Evolutionary conservation across 176 grass and related monocot species (phyloP).

Genomic region (Rhynchospora breviuscula): DNA sequence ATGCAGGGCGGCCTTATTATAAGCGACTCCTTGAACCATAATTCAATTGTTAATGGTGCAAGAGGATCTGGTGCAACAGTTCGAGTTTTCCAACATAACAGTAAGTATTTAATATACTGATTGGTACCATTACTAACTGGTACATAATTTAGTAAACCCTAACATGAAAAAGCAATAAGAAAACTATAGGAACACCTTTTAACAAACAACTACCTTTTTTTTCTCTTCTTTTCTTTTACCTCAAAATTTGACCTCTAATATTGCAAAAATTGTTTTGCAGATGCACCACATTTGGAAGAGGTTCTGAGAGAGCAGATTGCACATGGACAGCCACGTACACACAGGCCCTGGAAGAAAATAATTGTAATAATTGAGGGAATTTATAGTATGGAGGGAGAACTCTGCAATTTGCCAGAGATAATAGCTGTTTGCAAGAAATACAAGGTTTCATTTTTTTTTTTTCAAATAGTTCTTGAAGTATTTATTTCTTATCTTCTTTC

Average conservation of each 20-base stretch:
- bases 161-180: neutral
- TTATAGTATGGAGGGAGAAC: constrained; percentile 97
- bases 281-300: constrained; percentile 81
- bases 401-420: constrained; percentile 84
- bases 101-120: constrained; percentile 40
- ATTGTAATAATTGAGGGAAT: constrained; percentile 95
- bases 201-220: neutral
- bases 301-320: constrained; percentile 85
- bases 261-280: constrained; percentile 29
- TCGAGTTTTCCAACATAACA: constrained; percentile 89
- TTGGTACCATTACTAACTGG: neutral
- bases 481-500: neutral
- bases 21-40: constrained; percentile 93
- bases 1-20: constrained; percentile 80
- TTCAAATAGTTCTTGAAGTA: neutral
- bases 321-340: constrained; percentile 70
- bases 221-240: neutral
- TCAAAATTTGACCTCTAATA: constrained; percentile 5
- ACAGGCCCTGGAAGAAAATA: constrained; percentile 94
- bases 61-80: constrained; percentile 81
- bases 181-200: neutral
- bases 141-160: neutral
- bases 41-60: constrained; percentile 91
- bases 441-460: constrained; percentile 46
- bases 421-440: constrained; percentile 94